Evolutionary conservation across 2,329 filamentous ascomycete species (phyloP).

Genomic region (Hansfordia pulvinata): DNA sequence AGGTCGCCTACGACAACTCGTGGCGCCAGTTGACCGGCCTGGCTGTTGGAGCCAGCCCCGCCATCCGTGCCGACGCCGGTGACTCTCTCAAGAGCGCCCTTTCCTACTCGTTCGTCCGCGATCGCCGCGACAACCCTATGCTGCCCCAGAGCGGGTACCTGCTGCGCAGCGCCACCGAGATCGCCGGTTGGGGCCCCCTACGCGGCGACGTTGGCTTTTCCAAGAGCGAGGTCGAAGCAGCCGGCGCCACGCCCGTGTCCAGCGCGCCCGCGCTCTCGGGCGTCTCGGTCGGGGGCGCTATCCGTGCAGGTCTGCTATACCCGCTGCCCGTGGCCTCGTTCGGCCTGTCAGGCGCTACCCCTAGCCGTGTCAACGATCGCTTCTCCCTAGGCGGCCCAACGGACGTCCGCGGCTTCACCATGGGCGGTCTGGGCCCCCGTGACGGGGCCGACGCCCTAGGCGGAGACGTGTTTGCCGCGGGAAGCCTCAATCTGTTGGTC

Average conservation of each 20-base stretch:
- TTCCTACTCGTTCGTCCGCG: slow-evolving; percentile 66
- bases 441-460: slow-evolving; percentile 79
- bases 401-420: slow-evolving; percentile 85
- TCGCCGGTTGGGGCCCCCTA: slow-evolving; percentile 78
- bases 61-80: slow-evolving; percentile 72
- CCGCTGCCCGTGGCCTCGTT: slow-evolving; percentile 61
- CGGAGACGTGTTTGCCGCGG: slow-evolving; percentile 84
- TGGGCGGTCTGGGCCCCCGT: slow-evolving; percentile 77
- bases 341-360: slow-evolving; percentile 35
- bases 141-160: slow-evolving; percentile 75
- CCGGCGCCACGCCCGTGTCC: slow-evolving; percentile 60
- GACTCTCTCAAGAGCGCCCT: slow-evolving; percentile 84
- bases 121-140: slow-evolving; percentile 72
- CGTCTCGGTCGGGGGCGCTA: slow-evolving; percentile 67
- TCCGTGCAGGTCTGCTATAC: slow-evolving; percentile 72
- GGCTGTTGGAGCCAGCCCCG: slow-evolving; percentile 61
- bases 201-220: slow-evolving; percentile 86
- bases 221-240: slow-evolving; percentile 78
- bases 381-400: slow-evolving; percentile 92
- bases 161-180: slow-evolving; percentile 61
- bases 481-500: slow-evolving; percentile 71
- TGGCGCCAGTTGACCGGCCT: slow-evolving; percentile 87
- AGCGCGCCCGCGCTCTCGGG: slow-evolving; percentile 57
- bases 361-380: slow-evolving; percentile 81
- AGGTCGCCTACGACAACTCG: slow-evolving; percentile 64